These are phyloP conservation scores for Saitozyma sp. DNA, from an alignment of 768 basidiomycete species.

Conservation along the genomic window DNA sequence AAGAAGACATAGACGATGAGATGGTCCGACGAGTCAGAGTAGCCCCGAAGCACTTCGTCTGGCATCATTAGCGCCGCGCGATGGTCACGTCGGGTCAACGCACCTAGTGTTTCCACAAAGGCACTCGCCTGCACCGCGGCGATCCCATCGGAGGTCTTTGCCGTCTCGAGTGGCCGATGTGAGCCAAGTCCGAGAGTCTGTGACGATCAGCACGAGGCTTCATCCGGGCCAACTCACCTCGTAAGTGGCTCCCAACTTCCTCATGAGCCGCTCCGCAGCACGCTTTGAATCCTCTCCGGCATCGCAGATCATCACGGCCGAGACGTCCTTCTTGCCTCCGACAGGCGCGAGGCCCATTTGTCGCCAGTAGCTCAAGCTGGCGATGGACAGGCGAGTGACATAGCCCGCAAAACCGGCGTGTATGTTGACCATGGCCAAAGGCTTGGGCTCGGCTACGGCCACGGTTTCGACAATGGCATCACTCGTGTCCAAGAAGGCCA, in stretches of 20 bases:
- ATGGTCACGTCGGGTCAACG: background rate
- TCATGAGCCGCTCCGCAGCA: constrained; percentile 4
- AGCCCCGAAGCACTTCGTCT: background rate
- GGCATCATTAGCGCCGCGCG: background rate
- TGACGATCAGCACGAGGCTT: no score
- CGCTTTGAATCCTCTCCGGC: background rate
- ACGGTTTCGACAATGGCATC: background rate
- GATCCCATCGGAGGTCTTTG: no score
- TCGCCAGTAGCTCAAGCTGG: constrained; percentile 33
- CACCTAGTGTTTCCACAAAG: background rate
- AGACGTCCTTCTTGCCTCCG: constrained; percentile 37
- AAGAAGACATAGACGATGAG: constrained; percentile 27
- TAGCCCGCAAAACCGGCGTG: constrained; percentile 32
- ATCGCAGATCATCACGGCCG: constrained; percentile 13
- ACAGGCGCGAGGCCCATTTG: constrained; percentile 39
- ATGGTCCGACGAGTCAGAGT: background rate
- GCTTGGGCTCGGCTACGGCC: background rate
- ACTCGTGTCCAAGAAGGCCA: background rate
- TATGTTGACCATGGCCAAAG: constrained; percentile 18
- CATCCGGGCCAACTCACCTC: constrained; percentile 7
- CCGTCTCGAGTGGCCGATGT: no score
- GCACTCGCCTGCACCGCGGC: no score
- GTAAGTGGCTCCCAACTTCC: constrained; percentile 1
- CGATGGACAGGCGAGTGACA: constrained; percentile 24
- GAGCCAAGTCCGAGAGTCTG: no score